Evolutionary conservation across 306 rosid genomes (phyloP).

Genomic region (Prunus mume): DNA sequence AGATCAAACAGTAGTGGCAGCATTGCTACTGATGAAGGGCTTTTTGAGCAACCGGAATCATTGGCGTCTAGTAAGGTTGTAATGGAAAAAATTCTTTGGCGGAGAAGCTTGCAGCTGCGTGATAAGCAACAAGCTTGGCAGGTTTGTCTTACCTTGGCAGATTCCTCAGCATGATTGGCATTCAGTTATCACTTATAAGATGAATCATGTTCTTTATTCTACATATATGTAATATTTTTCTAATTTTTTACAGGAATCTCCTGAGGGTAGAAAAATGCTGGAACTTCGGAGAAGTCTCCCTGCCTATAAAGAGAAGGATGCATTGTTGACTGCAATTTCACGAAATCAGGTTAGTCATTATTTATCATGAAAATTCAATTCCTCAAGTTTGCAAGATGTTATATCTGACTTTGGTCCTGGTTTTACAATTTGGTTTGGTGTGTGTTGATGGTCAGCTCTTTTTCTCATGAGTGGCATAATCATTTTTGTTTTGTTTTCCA

Average conservation of each 20-base stretch:
- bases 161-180: neutral
- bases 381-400: neutral
- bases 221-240: neutral
- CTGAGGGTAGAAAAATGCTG: constrained; percentile 70
- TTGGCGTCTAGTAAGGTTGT: constrained; percentile 54
- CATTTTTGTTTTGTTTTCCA: neutral
- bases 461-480: neutral
- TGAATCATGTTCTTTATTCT: neutral
- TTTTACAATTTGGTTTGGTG: neutral
- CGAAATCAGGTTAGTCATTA: constrained; percentile 64
- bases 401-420: neutral
- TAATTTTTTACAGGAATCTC: constrained; percentile 50
- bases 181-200: neutral
- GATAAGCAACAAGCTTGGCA: constrained; percentile 83
- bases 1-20: constrained; percentile 74
- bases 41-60: constrained; percentile 80
- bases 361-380: neutral
- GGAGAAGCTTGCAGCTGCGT: constrained; percentile 58
- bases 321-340: constrained; percentile 60
- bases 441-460: neutral
- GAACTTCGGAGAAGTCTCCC: constrained; percentile 85
- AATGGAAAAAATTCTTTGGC: constrained; percentile 54
- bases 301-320: constrained; percentile 77
- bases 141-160: constrained; percentile 40
- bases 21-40: constrained; percentile 74